Conservation (phyloP, 495 filamentous ascomycete genomes). For the Patellaria atrata region DNA sequence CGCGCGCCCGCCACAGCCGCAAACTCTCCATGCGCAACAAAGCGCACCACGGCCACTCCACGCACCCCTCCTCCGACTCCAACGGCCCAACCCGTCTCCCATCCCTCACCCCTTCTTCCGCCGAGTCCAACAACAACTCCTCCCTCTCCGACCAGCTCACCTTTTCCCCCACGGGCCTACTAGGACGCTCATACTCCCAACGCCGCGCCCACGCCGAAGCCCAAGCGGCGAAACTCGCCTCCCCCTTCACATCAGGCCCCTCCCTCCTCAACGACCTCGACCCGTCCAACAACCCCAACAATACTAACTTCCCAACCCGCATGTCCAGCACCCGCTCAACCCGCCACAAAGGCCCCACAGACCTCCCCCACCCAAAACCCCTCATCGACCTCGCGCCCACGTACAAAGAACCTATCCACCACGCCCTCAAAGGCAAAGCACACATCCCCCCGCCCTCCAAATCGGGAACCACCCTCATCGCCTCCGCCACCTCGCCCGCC, state of each 20-base stretch:
- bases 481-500: constrained; percentile 47
- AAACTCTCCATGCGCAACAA: constrained; percentile 16
- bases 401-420: constrained; percentile 64
- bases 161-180: constrained; percentile 42
- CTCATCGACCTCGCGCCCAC: constrained; percentile 62
- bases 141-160: constrained; percentile 28
- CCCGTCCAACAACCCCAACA: constrained; percentile 4
- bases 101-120: constrained; percentile 6
- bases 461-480: constrained; percentile 39
- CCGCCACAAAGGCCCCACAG: constrained; percentile 14
- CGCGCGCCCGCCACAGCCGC: constrained; percentile 14
- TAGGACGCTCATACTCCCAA: constrained; percentile 49
- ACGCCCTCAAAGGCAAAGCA: constrained; percentile 50
- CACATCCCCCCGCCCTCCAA: constrained; percentile 45
- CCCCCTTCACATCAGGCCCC: constrained; percentile 36
- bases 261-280: constrained; percentile 32
- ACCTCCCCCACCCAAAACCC: constrained; percentile 37
- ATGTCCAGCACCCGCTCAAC: constrained; percentile 11
- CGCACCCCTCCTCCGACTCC: not conserved
- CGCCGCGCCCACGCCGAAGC: constrained; percentile 39
- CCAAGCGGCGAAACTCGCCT: constrained; percentile 7
- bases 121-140: constrained; percentile 1
- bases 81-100: too few species aligned
- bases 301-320: constrained; percentile 1
- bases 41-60: constrained; percentile 31